These are phyloP conservation scores for Exutisphaerella laricina DNA, from an alignment of 2,329 filamentous ascomycete genomes.

Conservation along the genomic window DNA sequence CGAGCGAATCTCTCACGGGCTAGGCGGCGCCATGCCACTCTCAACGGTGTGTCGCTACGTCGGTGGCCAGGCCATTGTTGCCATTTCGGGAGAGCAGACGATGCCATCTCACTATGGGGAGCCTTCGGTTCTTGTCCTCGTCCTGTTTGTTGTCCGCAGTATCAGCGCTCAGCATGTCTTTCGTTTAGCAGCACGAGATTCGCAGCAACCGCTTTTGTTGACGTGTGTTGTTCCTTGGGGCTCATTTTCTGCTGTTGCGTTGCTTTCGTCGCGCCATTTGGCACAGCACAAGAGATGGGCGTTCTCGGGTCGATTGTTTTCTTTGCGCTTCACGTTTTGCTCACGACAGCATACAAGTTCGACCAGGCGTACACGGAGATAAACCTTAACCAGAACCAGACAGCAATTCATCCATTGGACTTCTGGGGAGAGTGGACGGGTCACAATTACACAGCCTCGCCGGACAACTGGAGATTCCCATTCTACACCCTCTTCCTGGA, in stretches of 20 bases:
- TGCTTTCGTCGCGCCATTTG: not conserved
- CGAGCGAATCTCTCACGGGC: not conserved
- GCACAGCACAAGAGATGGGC: not conserved
- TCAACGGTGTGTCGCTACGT: not conserved
- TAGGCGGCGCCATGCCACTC: not conserved
- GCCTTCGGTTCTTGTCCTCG: not conserved
- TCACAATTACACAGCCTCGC: slow-evolving; percentile 50
- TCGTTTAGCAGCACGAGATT: not conserved
- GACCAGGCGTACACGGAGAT: slow-evolving; percentile 46
- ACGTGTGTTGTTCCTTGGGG: not conserved
- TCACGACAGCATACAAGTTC: slow-evolving; percentile 31
- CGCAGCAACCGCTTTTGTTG: not conserved
- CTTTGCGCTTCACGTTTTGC: not conserved
- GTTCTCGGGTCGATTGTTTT: not conserved
- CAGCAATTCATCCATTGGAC: slow-evolving; percentile 49
- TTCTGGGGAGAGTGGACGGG: slow-evolving; percentile 52
- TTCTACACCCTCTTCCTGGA: slow-evolving; percentile 61
- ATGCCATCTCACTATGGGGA: not conserved
- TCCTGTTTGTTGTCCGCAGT: not conserved
- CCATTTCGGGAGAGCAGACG: not conserved
- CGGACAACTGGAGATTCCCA: slow-evolving; percentile 57
- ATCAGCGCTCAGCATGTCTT: not conserved
- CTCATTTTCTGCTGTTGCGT: not conserved
- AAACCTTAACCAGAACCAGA: slow-evolving; percentile 56
- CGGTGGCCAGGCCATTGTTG: not conserved